A percentile compares a stretch with the other conserved stretches of the same genome.
Evolutionary conservation across 306 rosid genomes (phyloP).

Genomic region (Sicyos edulis): DNA sequence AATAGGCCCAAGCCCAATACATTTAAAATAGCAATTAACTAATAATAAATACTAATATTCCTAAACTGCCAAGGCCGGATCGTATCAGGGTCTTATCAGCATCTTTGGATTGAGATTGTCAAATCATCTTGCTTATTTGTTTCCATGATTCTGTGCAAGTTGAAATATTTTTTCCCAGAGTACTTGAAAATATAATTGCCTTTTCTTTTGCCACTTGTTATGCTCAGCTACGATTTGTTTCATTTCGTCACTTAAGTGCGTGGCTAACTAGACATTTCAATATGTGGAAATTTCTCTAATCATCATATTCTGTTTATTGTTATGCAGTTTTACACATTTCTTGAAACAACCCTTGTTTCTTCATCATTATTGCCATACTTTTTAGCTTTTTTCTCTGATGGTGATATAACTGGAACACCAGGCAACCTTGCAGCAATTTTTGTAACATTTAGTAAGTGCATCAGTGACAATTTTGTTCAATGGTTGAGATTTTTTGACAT

Average conservation of each 20-base stretch:
- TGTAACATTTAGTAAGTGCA: constrained; percentile 59
- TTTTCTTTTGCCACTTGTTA: neutral
- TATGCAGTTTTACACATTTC: constrained; percentile 69
- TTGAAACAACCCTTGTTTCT: constrained; percentile 59
- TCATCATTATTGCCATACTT: constrained; percentile 52
- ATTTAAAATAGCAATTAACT: too few species aligned
- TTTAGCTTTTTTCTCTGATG: constrained; percentile 52
- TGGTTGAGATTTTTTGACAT: neutral
- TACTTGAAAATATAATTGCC: neutral
- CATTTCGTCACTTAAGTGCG: neutral
- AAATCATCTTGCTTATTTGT: neutral
- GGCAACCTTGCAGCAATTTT: constrained; percentile 53
- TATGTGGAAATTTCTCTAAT: neutral
- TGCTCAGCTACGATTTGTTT: neutral
- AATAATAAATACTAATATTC: too few species aligned
- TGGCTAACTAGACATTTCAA: neutral
- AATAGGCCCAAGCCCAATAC: too few species aligned
- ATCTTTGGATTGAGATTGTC: neutral
- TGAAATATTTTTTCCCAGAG: neutral
- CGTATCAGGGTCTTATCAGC: neutral
- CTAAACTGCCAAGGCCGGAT: too few species aligned
- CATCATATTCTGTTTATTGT: constrained; percentile 18
- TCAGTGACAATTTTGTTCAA: constrained; percentile 16
- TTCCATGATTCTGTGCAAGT: too few species aligned
- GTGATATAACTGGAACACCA: constrained; percentile 46